Evolutionary conservation across 495 filamentous ascomycete genomes (phyloP), one percentile per base, ranked within the genome.

Genomic region (Lasiosphaeris hirsuta): DNA sequence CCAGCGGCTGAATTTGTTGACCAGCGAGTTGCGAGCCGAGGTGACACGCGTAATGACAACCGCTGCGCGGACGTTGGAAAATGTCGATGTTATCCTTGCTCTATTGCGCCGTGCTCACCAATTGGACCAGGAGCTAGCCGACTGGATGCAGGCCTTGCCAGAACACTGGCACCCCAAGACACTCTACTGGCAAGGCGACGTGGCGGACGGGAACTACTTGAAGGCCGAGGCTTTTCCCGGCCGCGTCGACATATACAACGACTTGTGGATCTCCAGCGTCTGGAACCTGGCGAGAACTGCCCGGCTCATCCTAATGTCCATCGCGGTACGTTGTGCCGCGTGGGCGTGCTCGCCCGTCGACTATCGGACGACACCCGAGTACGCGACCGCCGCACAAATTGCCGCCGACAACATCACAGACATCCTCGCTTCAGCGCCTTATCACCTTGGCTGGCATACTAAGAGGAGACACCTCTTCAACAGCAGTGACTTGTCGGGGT

Each of bases 331-430:
- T 8, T 81, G 79, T 62, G 74, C 77, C 6, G 79, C 79, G 4
- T 82, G 78, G 78, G 62, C 76, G 14, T 76, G 73, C 54, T 62
- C 70, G 17, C 81, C 81, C 1, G 70, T 74, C 7, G 80, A 84
- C 59, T 81, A 81, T 50, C 64, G 78, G 30, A 80, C 77, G 0
- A 82, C 80, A 18, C 73, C 75, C 19, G 77, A 81, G 70, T 82
- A 82, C 47, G 77, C 76, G 18, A 65, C 68, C 0, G 73, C 74
- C 4, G 62, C 68, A 3, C 53, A 72, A 41, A 63, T 69, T 11
- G 76, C 72, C 47, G 67, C 58, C 11, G 74, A 78, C 11, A 71
- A 67, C 18, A 77, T 82, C 50, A 64, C 71, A 0, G 80, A 81
- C 53, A 69, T 84, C 11, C 61, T 82, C 47, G 78, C 80, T 7